Percentiles rank a stretch among this genome's conserved stretches.
These are phyloP conservation scores for Cryphonectria radicalis DNA, from an alignment of 2,329 filamentous ascomycete species.

Conservation along the genomic window DNA sequence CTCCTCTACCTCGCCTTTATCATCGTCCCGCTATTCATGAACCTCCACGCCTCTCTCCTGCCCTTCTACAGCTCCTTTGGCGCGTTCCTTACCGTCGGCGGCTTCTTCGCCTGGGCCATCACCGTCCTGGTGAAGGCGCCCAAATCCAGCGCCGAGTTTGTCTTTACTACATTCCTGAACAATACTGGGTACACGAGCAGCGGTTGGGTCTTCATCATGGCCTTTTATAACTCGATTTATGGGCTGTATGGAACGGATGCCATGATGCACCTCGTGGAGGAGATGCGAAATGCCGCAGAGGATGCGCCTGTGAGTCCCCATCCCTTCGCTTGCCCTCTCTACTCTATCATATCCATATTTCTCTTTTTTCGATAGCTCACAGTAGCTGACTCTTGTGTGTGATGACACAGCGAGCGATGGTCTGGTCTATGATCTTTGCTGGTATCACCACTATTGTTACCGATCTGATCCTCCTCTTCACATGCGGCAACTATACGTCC, in stretches of 20 bases:
- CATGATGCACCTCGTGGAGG: constrained; percentile 17
- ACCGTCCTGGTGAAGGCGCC: constrained; percentile 12
- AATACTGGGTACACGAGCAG: constrained; percentile 6
- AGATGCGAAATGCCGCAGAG: constrained; percentile 13
- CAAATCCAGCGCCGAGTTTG: constrained; percentile 10
- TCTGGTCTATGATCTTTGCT: constrained; percentile 15
- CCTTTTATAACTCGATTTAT: constrained; percentile 10
- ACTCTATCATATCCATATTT: no score
- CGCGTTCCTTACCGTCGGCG: constrained; percentile 11
- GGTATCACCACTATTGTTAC: constrained; percentile 7
- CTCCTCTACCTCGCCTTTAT: constrained; percentile 12
- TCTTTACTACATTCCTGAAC: constrained; percentile 13
- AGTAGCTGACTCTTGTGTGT: neutral
- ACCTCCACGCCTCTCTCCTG: neutral
- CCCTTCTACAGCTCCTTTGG: constrained; percentile 14
- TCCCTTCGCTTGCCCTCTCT: neutral
- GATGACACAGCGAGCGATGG: constrained; percentile 9
- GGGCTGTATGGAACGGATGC: constrained; percentile 9
- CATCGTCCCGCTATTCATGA: constrained; percentile 14
- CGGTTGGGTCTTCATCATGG: constrained; percentile 13
- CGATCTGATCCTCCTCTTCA: constrained; percentile 10
- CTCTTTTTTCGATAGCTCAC: no score
- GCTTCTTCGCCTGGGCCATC: constrained; percentile 18
- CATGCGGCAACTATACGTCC: constrained; percentile 4
- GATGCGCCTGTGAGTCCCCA: neutral